Conservation (phyloP, 2,329 filamentous ascomycete species). For the Neopestalotiopsis clavispora region DNA sequence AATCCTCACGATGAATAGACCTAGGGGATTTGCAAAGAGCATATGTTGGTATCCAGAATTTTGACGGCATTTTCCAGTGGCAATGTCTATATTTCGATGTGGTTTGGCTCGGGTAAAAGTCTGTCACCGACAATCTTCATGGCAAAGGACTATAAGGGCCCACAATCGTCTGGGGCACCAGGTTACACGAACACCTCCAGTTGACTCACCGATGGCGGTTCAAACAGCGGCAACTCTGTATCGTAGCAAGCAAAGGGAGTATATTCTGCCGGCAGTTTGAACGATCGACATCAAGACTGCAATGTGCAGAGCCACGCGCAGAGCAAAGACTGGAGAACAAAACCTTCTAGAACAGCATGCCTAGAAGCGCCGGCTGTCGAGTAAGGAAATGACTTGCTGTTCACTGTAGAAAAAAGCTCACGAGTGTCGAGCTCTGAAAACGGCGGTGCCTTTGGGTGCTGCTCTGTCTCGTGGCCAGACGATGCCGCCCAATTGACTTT, state of each 20-base stretch:
- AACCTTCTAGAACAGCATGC: not conserved
- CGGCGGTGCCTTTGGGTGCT: not conserved
- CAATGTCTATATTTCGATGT: not conserved
- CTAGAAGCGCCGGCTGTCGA: not conserved
- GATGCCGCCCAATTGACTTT: constrained; percentile 6
- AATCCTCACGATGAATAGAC: not conserved
- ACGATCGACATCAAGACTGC: not conserved
- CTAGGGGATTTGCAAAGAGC: not conserved
- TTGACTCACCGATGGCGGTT: not conserved
- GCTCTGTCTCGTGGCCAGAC: not conserved
- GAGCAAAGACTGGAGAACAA: not conserved
- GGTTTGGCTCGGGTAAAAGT: not conserved
- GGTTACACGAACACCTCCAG: not conserved
- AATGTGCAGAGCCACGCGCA: not conserved
- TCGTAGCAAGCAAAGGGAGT: not conserved
- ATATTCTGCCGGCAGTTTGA: not conserved
- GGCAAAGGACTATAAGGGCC: not conserved
- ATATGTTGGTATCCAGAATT: not conserved
- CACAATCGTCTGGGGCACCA: not conserved
- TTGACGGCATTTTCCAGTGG: not conserved
- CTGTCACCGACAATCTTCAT: not conserved
- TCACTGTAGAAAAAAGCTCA: not conserved
- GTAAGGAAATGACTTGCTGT: not conserved
- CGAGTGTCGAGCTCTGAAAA: not conserved
- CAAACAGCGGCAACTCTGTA: not conserved